Conservation (phyloP, 2,329 filamentous ascomycete genomes). For the Paecilomyces sp. region DNA sequence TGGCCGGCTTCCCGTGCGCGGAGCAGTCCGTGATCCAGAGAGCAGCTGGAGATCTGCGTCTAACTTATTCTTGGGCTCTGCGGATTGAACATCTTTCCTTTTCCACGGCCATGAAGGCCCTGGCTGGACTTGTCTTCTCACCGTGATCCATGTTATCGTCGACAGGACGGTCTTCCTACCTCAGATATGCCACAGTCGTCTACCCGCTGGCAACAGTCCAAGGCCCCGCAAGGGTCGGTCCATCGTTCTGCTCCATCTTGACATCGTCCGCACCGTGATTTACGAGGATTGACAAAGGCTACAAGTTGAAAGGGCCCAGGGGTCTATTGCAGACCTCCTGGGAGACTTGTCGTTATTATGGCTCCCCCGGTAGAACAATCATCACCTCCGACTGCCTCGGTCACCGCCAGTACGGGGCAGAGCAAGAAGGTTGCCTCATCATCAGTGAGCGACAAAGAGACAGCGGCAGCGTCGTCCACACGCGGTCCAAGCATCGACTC, state of each 20-base stretch:
- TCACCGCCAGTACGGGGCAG: conserved; percentile 18
- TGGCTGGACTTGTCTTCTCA: background rate
- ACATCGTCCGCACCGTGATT: conserved; percentile 9
- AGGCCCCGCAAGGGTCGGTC: conserved; percentile 19
- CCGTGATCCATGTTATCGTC: background rate
- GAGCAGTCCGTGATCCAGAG: too few relatives aligned
- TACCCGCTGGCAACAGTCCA: conserved; percentile 14
- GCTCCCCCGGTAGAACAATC: conserved; percentile 13
- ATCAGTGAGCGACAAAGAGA: conserved; percentile 13
- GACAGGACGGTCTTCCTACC: background rate
- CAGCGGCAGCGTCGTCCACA: conserved; percentile 9
- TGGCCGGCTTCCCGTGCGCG: background rate
- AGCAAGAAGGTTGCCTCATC: conserved; percentile 12
- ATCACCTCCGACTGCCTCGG: conserved; percentile 14
- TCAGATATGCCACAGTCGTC: conserved; percentile 20
- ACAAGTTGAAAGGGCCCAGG: background rate
- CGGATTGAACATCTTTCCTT: background rate
- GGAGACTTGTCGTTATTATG: conserved; percentile 8
- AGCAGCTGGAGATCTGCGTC: background rate
- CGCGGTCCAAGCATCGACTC: conserved; percentile 10
- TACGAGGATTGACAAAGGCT: conserved; percentile 5
- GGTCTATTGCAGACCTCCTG: conserved; percentile 2
- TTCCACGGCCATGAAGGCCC: background rate
- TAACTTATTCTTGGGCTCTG: background rate
- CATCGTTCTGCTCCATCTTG: conserved; percentile 11